These are phyloP conservation scores for Striga hermonthica DNA, from an alignment of 305 asterid genomes.

Conservation along the genomic window DNA sequence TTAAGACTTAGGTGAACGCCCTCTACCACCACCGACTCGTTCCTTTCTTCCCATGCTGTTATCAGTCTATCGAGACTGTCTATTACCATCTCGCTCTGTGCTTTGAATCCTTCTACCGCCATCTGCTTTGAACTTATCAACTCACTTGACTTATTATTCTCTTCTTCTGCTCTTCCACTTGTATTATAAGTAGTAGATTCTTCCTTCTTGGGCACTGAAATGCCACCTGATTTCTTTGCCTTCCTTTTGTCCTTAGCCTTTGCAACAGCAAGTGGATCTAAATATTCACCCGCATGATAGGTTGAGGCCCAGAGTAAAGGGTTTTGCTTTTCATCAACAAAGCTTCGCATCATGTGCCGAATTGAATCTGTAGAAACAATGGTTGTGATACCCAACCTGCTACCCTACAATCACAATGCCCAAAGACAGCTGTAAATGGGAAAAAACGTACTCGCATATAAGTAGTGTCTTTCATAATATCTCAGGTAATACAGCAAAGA, in stretches of 20 bases:
- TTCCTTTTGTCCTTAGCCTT: slow-evolving; percentile 74
- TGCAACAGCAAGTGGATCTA: slow-evolving; percentile 86
- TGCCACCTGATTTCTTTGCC: slow-evolving; percentile 63
- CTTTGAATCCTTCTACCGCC: slow-evolving; percentile 92
- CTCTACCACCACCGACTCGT: slow-evolving; percentile 89
- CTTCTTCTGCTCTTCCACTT: slow-evolving; percentile 40
- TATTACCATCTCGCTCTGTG: slow-evolving; percentile 97
- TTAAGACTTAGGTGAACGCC: slow-evolving; percentile 95
- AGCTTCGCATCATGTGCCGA: slow-evolving; percentile 96
- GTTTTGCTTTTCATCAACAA: slow-evolving; percentile 74
- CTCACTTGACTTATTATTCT: slow-evolving; percentile 39
- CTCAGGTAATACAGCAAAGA: slow-evolving; percentile 1
- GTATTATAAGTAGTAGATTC: slow-evolving; percentile 29
- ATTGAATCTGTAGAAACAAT: slow-evolving; percentile 87
- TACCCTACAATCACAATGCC: slow-evolving; percentile 50
- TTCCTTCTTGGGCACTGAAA: slow-evolving; percentile 41
- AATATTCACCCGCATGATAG: slow-evolving; percentile 86
- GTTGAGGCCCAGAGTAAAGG: slow-evolving; percentile 94
- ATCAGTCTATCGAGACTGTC: slow-evolving; percentile 93
- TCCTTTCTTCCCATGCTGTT: slow-evolving; percentile 85
- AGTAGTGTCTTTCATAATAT: slow-evolving; percentile 3
- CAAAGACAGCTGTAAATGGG: background rate
- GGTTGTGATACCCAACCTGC: slow-evolving; percentile 91
- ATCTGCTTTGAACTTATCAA: slow-evolving; percentile 69
- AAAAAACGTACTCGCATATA: slow-evolving; percentile 5